These are phyloP conservation scores for Termitomyces titanicus DNA, from an alignment of 768 basidiomycete genomes.

Conservation along the genomic window DNA sequence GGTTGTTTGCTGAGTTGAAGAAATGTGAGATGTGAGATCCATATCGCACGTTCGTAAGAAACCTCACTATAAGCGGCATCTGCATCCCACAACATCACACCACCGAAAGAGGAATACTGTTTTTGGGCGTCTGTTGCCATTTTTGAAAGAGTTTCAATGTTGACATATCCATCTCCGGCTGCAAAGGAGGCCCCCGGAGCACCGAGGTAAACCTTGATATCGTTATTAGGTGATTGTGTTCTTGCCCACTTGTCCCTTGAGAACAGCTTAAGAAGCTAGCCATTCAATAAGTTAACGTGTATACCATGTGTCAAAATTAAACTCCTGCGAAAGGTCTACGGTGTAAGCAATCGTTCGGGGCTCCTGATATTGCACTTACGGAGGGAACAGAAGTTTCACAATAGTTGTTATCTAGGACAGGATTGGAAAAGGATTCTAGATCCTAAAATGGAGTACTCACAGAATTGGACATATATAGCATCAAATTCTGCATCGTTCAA, in stretches of 20 bases:
- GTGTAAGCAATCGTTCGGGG: background rate
- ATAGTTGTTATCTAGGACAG: conserved; percentile 49
- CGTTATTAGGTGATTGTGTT: conserved; percentile 49
- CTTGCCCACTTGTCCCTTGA: conserved; percentile 59
- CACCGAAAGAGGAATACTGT: conserved; percentile 58
- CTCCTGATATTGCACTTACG: conserved; percentile 18
- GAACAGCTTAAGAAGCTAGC: background rate
- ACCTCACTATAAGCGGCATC: conserved; percentile 38
- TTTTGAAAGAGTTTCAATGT: conserved; percentile 35
- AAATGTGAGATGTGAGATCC: background rate
- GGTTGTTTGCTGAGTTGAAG: conserved; percentile 34
- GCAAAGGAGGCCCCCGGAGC: conserved; percentile 50
- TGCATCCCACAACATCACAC: conserved; percentile 48
- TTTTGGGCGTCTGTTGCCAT: conserved; percentile 42
- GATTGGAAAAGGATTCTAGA: conserved; percentile 3
- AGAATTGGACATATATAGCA: conserved; percentile 71
- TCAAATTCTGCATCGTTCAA: conserved; percentile 63
- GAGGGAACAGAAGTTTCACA: conserved; percentile 41
- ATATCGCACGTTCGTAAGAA: conserved; percentile 16
- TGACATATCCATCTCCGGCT: conserved; percentile 52
- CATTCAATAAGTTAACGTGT: background rate
- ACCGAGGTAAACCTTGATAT: conserved; percentile 60
- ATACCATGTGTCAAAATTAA: conserved; percentile 49
- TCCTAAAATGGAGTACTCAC: conserved; percentile 24
- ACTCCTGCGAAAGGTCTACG: conserved; percentile 32